Evolutionary conservation across 2,329 filamentous ascomycete genomes (phyloP).

Genomic region (Ceratocystis cacaofunesta): DNA sequence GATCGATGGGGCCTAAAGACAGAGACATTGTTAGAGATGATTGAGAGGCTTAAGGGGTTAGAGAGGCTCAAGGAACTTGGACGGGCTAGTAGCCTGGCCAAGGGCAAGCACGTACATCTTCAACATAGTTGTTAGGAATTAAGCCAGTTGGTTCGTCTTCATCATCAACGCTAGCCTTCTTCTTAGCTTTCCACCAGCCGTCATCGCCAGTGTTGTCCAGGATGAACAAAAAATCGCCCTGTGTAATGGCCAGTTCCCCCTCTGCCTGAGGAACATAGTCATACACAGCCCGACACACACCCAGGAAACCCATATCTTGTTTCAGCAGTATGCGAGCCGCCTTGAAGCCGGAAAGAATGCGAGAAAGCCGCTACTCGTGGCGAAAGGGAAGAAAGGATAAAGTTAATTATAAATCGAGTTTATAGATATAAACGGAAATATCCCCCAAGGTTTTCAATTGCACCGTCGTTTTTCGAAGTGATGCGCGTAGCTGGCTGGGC

Average conservation of each 20-base stretch:
- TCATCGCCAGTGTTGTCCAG: conserved; percentile 63
- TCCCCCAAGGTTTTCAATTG: neutral
- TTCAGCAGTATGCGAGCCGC: neutral
- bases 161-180: conserved; percentile 66
- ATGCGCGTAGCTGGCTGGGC: neutral
- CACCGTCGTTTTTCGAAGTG: neutral
- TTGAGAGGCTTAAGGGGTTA: neutral
- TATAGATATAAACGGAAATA: neutral
- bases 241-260: conserved; percentile 68
- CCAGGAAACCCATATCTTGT: conserved; percentile 70
- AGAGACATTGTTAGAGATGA: conserved; percentile 12
- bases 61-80: neutral
- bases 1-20: conserved; percentile 39
- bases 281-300: conserved; percentile 80
- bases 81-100: neutral
- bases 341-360: neutral
- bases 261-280: conserved; percentile 80
- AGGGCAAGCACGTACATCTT: conserved; percentile 47
- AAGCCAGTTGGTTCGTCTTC: conserved; percentile 84
- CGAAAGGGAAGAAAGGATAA: neutral
- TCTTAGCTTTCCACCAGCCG: conserved; percentile 95
- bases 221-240: conserved; percentile 80
- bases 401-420: neutral
- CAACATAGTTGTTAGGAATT: conserved; percentile 87
- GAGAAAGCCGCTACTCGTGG: neutral